Evolutionary conservation across 2,329 filamentous ascomycete species (phyloP).

Genomic region (Colletotrichum liriopes): DNA sequence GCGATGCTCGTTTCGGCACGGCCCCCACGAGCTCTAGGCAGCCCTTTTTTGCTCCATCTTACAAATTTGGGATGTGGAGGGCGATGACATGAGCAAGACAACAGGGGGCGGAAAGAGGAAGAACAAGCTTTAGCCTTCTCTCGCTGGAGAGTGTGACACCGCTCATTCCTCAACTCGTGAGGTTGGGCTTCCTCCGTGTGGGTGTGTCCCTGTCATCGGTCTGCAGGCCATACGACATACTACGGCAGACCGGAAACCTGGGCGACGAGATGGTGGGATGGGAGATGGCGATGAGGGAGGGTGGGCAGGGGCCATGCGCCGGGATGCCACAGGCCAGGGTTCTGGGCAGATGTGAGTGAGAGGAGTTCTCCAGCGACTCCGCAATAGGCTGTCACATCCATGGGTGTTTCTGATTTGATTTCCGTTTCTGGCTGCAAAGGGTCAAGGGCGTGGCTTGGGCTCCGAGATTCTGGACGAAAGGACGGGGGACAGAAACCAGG

Average conservation of each 20-base stretch:
- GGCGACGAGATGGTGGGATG: conserved; percentile 33
- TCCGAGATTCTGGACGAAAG: conserved; percentile 22
- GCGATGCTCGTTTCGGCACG: conserved; percentile 30
- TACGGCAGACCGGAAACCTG: conserved; percentile 14
- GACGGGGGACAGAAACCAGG: conserved; percentile 32
- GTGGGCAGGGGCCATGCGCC: conserved; percentile 22
- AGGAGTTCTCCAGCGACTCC: not conserved
- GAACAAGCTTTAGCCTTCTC: conserved; percentile 32
- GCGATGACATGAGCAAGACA: conserved; percentile 26
- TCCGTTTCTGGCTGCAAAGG: conserved; percentile 30
- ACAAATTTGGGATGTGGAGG: conserved; percentile 35
- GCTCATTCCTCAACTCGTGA: not conserved
- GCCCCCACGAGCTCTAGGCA: conserved; percentile 40
- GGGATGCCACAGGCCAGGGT: conserved; percentile 10
- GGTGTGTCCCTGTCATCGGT: conserved; percentile 32
- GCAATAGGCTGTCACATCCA: conserved; percentile 24
- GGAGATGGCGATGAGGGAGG: not conserved
- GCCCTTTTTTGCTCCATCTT: conserved; percentile 15
- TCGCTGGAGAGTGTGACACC: conserved; percentile 16
- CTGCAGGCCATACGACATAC: conserved; percentile 18
- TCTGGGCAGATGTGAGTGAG: conserved; percentile 19
- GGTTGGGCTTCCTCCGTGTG: conserved; percentile 3
- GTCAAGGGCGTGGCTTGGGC: conserved; percentile 36
- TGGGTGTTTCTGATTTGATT: conserved; percentile 8
- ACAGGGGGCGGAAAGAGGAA: conserved; percentile 11